phyloP scores from a whole-genome alignment of 2,329 filamentous ascomycete species.

The Aspergillus ustus region DNA sequence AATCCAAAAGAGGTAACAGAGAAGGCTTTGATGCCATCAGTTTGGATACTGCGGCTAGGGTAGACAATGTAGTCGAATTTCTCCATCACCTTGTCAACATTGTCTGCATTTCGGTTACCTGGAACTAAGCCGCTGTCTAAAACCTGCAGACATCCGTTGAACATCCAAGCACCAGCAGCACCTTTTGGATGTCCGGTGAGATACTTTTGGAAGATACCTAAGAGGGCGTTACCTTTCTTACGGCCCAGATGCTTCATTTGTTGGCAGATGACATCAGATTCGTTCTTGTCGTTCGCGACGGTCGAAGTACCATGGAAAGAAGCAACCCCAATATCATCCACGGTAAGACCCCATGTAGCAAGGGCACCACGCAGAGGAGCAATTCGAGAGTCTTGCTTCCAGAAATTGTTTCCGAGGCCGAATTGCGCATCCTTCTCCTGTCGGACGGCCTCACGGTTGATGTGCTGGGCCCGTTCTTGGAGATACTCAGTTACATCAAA shows the following conservation, averaged over 20 bases:
- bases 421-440: slow-evolving; percentile 92
- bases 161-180: slow-evolving; percentile 99
- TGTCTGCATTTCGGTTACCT: slow-evolving; percentile 97
- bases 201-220: slow-evolving; percentile 99
- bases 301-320: slow-evolving; percentile 99
- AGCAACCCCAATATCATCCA: slow-evolving; percentile 91
- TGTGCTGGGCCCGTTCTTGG: slow-evolving; percentile 81
- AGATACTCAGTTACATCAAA: slow-evolving; percentile 86
- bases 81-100: slow-evolving; percentile 95
- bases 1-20: slow-evolving; percentile 99
- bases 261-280: slow-evolving; percentile 95
- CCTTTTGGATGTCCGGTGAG: slow-evolving; percentile 98
- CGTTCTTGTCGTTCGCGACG: slow-evolving; percentile 99
- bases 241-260: slow-evolving; percentile 94
- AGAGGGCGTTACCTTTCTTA: slow-evolving; percentile 91
- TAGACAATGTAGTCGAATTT: slow-evolving; percentile 98
- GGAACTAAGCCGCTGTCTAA: slow-evolving; percentile 93
- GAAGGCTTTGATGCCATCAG: slow-evolving; percentile 97
- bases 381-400: slow-evolving; percentile 93
- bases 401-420: slow-evolving; percentile 97
- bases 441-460: slow-evolving; percentile 82
- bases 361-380: slow-evolving; percentile 94
- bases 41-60: slow-evolving; percentile 92
- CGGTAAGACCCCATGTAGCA: slow-evolving; percentile 96
- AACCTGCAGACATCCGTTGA: slow-evolving; percentile 96